These are phyloP conservation scores for Fusarium sp. DNA, from an alignment of 2,329 filamentous ascomycete genomes.

Conservation along the genomic window DNA sequence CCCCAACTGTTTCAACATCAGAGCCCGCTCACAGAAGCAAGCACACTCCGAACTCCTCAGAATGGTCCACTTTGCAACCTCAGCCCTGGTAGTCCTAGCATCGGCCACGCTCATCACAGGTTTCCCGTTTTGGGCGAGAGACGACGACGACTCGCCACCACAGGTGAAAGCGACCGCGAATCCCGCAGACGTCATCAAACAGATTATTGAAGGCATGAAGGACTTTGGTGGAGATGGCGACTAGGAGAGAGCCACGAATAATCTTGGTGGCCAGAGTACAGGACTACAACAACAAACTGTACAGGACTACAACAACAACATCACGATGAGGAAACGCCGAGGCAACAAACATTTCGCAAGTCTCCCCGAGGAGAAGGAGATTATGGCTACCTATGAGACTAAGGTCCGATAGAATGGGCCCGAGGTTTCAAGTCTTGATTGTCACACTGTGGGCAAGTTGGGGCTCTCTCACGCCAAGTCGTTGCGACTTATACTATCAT, in stretches of 20 bases:
- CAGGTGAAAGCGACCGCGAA: neutral
- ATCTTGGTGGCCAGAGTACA: neutral
- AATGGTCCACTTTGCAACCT: neutral
- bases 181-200: neutral
- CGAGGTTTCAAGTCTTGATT: neutral
- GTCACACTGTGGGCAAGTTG: neutral
- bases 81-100: neutral
- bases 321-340: neutral
- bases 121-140: neutral
- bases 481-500: neutral
- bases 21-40: neutral
- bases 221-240: neutral
- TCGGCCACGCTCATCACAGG: neutral
- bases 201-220: neutral
- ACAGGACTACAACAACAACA: neutral
- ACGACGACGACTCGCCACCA: neutral
- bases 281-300: neutral
- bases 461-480: neutral
- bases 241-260: neutral
- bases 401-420: neutral
- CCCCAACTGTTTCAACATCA: neutral
- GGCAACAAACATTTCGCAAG: neutral
- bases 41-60: neutral
- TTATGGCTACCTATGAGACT: neutral
- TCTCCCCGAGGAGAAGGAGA: neutral